Evolutionary conservation across 352 stramenopile species (phyloP).

Genomic region (Halophytophthora polymorphica): DNA sequence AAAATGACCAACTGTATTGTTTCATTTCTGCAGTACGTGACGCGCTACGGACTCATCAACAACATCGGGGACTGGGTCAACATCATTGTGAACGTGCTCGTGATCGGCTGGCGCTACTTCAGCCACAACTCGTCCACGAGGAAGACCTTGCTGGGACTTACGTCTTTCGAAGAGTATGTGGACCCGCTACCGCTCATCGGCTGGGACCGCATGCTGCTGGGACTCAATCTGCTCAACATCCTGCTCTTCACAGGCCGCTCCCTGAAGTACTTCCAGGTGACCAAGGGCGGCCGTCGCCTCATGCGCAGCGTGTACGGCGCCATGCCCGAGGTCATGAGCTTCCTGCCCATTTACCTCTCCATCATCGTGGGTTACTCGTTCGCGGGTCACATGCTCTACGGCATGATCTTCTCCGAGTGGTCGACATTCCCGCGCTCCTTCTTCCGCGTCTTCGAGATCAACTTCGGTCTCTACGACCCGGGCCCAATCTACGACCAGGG

Average conservation of each 20-base stretch:
- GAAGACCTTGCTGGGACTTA: constrained; percentile 37
- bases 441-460: constrained; percentile 73
- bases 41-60: constrained; percentile 60
- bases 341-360: constrained; percentile 62
- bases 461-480: constrained; percentile 68
- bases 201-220: constrained; percentile 62
- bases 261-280: constrained; percentile 76
- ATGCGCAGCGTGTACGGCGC: constrained; percentile 70
- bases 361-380: constrained; percentile 73
- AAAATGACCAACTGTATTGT: constrained; percentile 1
- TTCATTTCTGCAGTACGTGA: constrained; percentile 40
- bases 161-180: constrained; percentile 61
- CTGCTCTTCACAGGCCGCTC: constrained; percentile 54
- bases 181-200: constrained; percentile 39
- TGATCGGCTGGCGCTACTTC: constrained; percentile 58
- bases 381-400: constrained; percentile 65
- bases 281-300: constrained; percentile 50
- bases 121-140: constrained; percentile 39
- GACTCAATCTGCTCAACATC: constrained; percentile 67
- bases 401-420: constrained; percentile 60
- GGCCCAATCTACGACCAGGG: constrained; percentile 64
- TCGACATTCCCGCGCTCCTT: constrained; percentile 53
- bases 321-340: constrained; percentile 71
- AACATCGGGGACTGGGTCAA: constrained; percentile 70
- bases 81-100: constrained; percentile 49